A percentile compares a stretch with the other conserved stretches of the same genome.
Evolutionary conservation across 2,329 filamentous ascomycete species (phyloP).

Genomic region (Colletotrichum godetiae): DNA sequence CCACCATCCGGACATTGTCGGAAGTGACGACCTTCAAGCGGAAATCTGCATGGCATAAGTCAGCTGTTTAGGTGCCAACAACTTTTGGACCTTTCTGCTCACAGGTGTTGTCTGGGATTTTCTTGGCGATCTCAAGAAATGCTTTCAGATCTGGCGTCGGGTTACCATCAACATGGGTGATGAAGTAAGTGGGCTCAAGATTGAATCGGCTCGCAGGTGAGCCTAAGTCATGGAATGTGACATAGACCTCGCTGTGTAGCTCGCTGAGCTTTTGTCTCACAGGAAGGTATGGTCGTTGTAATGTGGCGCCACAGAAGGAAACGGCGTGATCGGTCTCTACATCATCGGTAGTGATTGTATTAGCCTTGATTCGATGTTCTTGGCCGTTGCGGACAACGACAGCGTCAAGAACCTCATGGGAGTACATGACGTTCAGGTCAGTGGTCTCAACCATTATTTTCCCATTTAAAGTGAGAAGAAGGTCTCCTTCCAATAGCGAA

Average conservation of each 20-base stretch:
- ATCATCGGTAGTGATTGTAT: constrained; percentile 88
- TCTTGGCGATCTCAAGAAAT: constrained; percentile 84
- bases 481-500: constrained; percentile 87
- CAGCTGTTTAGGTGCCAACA: too few relatives aligned
- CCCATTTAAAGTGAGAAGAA: constrained; percentile 89
- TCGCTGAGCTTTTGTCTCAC: constrained; percentile 98
- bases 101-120: constrained; percentile 96
- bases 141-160: constrained; percentile 83
- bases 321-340: constrained; percentile 93
- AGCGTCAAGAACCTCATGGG: constrained; percentile 83
- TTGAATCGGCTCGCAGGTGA: constrained; percentile 91
- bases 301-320: constrained; percentile 92
- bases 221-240: constrained; percentile 85
- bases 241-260: constrained; percentile 95
- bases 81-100: too few relatives aligned
- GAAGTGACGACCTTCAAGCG: constrained; percentile 97
- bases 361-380: constrained; percentile 80
- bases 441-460: constrained; percentile 93
- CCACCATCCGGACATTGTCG: constrained; percentile 98
- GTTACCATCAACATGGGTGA: constrained; percentile 93
- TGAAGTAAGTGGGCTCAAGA: constrained; percentile 95
- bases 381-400: constrained; percentile 87
- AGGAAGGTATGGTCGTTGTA: constrained; percentile 94
- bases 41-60: constrained; percentile 72
- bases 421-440: constrained; percentile 97